Evolutionary conservation across 345 rosid species (phyloP).

Genomic region (Schrenkiella parvula): DNA sequence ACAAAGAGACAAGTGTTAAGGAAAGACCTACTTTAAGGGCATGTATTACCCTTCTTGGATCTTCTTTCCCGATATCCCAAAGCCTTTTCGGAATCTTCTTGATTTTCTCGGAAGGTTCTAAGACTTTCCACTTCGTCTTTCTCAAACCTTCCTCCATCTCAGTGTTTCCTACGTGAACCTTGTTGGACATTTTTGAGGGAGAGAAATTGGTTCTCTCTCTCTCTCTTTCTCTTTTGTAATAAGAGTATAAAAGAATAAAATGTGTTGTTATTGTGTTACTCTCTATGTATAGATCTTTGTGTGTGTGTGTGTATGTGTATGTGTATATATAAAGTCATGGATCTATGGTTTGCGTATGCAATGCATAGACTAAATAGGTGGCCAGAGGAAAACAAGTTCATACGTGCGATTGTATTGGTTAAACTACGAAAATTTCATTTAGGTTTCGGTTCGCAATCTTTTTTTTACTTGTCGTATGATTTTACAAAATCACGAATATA

Average conservation of each 20-base stretch:
- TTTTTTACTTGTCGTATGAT: background rate
- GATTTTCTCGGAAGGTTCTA: conserved; percentile 30
- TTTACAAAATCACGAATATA: background rate
- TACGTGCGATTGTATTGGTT: conserved; percentile 27
- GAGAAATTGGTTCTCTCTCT: conserved; percentile 3
- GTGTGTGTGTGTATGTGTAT: background rate
- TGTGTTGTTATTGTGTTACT: background rate
- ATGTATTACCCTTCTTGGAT: conserved; percentile 72
- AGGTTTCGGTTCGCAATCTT: background rate
- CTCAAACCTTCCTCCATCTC: conserved; percentile 22
- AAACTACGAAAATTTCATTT: conserved; percentile 20
- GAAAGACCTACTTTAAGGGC: conserved; percentile 80
- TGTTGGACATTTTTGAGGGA: conserved; percentile 26
- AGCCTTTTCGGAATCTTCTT: conserved; percentile 38
- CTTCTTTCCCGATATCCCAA: conserved; percentile 61
- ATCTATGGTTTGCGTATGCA: conserved; percentile 13
- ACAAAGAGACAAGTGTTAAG: conserved; percentile 63
- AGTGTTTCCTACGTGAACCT: conserved; percentile 25
- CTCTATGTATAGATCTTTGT: conserved; percentile 18
- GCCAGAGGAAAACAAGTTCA: background rate
- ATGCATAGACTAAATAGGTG: background rate
- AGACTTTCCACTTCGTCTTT: conserved; percentile 28
- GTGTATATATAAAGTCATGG: background rate
- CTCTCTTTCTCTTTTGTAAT: background rate
- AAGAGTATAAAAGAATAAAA: conserved; percentile 14